Percentiles rank a stretch among this genome's conserved stretches.
These are phyloP conservation scores for Clonostachys sp. DNA, from an alignment of 2,329 filamentous ascomycete species.

Conservation along the genomic window DNA sequence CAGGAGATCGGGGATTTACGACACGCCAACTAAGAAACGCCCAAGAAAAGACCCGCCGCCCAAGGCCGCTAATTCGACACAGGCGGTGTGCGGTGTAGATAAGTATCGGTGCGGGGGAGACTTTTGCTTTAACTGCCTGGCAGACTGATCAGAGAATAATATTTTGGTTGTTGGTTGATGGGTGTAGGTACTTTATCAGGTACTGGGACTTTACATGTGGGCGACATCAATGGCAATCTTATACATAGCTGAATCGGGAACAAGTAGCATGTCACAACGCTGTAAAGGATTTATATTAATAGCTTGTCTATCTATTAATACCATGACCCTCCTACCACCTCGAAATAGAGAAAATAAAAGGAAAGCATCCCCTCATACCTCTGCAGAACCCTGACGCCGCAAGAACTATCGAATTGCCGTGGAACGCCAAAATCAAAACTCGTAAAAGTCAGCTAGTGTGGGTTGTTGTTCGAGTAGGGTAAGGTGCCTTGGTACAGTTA, in stretches of 20 bases:
- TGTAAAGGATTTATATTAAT: too few relatives aligned
- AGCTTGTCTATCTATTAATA: too few relatives aligned
- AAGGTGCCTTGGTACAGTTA: too few relatives aligned
- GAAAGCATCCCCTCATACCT: neutral
- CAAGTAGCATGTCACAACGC: too few relatives aligned
- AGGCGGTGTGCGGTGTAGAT: conserved; percentile 38
- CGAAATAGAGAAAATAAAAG: neutral
- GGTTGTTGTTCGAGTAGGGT: too few relatives aligned
- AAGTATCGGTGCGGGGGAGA: conserved; percentile 51
- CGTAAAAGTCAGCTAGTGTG: too few relatives aligned
- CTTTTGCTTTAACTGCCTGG: conserved; percentile 53
- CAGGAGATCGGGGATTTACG: conserved; percentile 14
- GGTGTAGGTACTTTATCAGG: too few relatives aligned
- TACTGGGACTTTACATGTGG: too few relatives aligned
- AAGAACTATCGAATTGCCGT: too few relatives aligned
- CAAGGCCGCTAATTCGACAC: conserved; percentile 42
- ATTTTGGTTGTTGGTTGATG: neutral
- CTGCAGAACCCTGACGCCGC: neutral
- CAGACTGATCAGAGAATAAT: neutral
- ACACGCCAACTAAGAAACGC: conserved; percentile 16
- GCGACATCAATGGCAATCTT: too few relatives aligned
- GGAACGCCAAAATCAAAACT: too few relatives aligned
- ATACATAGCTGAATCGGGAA: too few relatives aligned
- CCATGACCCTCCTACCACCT: neutral
- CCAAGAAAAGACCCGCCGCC: conserved; percentile 29